Evolutionary conservation across 2,329 filamentous ascomycete species (phyloP).

Genomic region (Metarhizium humberi): DNA sequence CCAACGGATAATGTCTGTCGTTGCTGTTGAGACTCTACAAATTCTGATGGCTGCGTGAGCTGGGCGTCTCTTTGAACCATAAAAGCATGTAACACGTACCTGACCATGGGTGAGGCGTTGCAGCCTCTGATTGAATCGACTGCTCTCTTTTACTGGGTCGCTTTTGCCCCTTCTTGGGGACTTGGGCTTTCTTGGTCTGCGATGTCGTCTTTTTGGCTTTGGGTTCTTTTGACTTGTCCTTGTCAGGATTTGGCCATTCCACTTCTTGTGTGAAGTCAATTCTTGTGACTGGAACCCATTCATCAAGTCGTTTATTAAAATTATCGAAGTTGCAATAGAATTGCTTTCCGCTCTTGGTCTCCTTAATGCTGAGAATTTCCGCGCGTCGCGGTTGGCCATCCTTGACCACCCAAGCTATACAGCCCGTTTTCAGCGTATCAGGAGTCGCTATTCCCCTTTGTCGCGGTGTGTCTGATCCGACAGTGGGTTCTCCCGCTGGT

Average conservation of each 20-base stretch:
- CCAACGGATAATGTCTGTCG: conserved; percentile 33
- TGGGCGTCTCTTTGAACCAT: neutral
- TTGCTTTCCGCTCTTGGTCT: conserved; percentile 76
- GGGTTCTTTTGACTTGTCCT: conserved; percentile 63
- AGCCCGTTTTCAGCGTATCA: conserved; percentile 60
- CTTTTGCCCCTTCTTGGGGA: conserved; percentile 51
- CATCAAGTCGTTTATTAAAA: conserved; percentile 80
- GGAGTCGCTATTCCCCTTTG: conserved; percentile 78
- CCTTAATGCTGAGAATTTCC: conserved; percentile 91
- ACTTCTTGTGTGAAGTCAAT: conserved; percentile 87
- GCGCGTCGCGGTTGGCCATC: conserved; percentile 84
- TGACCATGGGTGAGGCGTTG: conserved; percentile 44
- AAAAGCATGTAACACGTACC: conserved; percentile 15
- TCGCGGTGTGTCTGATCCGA: conserved; percentile 47
- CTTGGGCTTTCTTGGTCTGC: conserved; percentile 46
- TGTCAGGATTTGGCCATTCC: conserved; percentile 91
- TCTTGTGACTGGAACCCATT: conserved; percentile 78
- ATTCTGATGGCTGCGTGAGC: conserved; percentile 22
- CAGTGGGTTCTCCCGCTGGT: conserved; percentile 40
- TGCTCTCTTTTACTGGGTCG: conserved; percentile 45
- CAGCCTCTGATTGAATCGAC: conserved; percentile 41
- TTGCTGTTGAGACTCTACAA: conserved; percentile 36
- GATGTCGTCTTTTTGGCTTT: conserved; percentile 65
- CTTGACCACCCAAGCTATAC: conserved; percentile 52
- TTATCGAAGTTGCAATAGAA: conserved; percentile 98